These are phyloP conservation scores for Coemansia sp. DNA, from an alignment of 192 early-diverging fungal genomes.

Conservation along the genomic window DNA sequence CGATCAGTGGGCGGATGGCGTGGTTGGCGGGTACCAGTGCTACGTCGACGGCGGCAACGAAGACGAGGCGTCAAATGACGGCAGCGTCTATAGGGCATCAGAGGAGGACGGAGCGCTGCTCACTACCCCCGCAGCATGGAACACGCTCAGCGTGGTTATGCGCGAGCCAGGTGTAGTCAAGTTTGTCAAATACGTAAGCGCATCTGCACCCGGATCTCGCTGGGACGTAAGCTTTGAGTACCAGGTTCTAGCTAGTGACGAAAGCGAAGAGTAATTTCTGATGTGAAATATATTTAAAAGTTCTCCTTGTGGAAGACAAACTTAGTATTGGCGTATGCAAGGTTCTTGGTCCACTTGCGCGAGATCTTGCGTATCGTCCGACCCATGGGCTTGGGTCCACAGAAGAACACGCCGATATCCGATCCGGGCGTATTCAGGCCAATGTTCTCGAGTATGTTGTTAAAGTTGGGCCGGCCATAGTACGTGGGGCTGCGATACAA, in stretches of 20 bases:
- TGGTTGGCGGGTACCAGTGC: slow-evolving; percentile 75
- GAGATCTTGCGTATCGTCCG: slow-evolving; percentile 53
- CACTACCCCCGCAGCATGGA: slow-evolving; percentile 64
- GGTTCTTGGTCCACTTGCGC: slow-evolving; percentile 46
- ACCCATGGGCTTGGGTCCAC: slow-evolving; percentile 72
- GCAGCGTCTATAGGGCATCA: slow-evolving; percentile 57
- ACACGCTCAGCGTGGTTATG: slow-evolving; percentile 67
- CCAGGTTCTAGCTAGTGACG: slow-evolving; percentile 49
- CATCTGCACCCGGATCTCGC: slow-evolving; percentile 64
- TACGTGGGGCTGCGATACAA: slow-evolving; percentile 62
- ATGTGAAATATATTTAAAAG: slow-evolving; percentile 51
- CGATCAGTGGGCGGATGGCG: slow-evolving; percentile 59
- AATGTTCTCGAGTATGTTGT: slow-evolving; percentile 63
- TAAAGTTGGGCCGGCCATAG: slow-evolving; percentile 80
- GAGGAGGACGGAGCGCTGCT: slow-evolving; percentile 71
- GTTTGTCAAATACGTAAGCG: slow-evolving; percentile 85
- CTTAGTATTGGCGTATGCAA: slow-evolving; percentile 50
- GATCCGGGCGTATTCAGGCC: slow-evolving; percentile 51
- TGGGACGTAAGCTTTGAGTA: slow-evolving; percentile 82
- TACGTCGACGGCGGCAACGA: slow-evolving; percentile 70
- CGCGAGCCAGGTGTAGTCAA: slow-evolving; percentile 74
- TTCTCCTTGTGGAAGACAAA: slow-evolving; percentile 72
- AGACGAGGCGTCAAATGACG: slow-evolving; percentile 67
- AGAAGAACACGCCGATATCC: slow-evolving; percentile 83
- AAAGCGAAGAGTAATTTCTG: slow-evolving; percentile 4